phyloP scores from a whole-genome alignment of 2,329 filamentous ascomycete genomes.

The Penicillium sclerotigenum region DNA sequence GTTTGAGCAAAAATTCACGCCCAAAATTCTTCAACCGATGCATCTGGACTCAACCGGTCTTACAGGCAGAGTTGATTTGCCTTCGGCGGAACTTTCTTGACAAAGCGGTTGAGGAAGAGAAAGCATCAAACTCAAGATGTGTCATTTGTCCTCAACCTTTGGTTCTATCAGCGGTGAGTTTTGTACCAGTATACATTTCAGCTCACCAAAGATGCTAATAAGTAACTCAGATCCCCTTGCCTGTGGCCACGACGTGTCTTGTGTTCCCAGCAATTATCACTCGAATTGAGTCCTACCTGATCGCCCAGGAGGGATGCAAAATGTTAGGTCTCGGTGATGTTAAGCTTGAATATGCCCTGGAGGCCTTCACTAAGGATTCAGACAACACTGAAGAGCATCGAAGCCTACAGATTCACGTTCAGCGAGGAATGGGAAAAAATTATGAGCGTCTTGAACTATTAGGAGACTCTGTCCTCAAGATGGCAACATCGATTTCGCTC shows the following conservation, averaged over 20 bases:
- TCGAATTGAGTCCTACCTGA: conserved; percentile 75
- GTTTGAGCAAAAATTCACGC: conserved; percentile 64
- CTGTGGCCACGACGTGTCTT: conserved; percentile 69
- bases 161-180: conserved; percentile 68
- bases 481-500: conserved; percentile 86
- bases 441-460: conserved; percentile 94
- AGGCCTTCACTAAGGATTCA: conserved; percentile 89
- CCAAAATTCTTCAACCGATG: conserved; percentile 49
- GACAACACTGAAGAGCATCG: conserved; percentile 75
- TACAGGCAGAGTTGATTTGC: conserved; percentile 69
- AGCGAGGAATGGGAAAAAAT: conserved; percentile 84
- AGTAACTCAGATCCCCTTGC: conserved; percentile 58
- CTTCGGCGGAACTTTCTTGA: conserved; percentile 83
- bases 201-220: not conserved
- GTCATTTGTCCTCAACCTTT: conserved; percentile 76
- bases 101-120: conserved; percentile 54
- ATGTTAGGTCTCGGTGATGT: conserved; percentile 62
- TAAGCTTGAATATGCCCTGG: conserved; percentile 68
- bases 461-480: conserved; percentile 91
- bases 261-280: conserved; percentile 80
- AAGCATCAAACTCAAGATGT: conserved; percentile 50
- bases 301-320: conserved; percentile 71
- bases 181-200: not conserved
- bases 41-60: conserved; percentile 72
- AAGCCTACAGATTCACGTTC: conserved; percentile 67